A percentile compares a stretch with the other conserved stretches of the same genome.
Conservation (phyloP, 495 filamentous ascomycete species). For the Hyaloscypha hepaticicola region DNA sequence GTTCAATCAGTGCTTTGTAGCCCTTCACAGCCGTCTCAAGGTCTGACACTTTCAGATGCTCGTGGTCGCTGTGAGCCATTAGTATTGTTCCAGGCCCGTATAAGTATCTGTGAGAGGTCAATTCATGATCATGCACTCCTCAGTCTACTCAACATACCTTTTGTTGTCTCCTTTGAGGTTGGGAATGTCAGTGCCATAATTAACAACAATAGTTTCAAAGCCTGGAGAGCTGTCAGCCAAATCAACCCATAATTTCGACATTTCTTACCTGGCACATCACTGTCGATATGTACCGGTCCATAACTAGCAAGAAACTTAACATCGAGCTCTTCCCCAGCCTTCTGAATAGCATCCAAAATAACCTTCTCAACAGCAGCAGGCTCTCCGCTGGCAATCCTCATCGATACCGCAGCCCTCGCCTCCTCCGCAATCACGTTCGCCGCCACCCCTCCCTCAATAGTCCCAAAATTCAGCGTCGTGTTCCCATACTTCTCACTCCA, state of each 20-base stretch:
- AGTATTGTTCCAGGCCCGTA: constrained; percentile 80
- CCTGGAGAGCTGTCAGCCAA: constrained; percentile 38
- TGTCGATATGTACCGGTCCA: constrained; percentile 71
- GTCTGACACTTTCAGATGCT: constrained; percentile 69
- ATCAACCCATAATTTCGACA: too few species aligned
- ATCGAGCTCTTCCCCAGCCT: constrained; percentile 57
- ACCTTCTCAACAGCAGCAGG: constrained; percentile 53
- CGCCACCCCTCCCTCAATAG: constrained; percentile 78
- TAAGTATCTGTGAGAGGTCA: too few species aligned
- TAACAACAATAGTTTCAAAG: constrained; percentile 76
- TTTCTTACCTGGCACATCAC: constrained; percentile 66
- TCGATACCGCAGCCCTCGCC: constrained; percentile 63
- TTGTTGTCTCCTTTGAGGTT: constrained; percentile 66
- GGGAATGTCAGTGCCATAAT: constrained; percentile 86
- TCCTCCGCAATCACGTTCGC: constrained; percentile 79
- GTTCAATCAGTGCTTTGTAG: constrained; percentile 67
- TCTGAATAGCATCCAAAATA: constrained; percentile 58
- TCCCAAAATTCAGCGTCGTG: constrained; percentile 84
- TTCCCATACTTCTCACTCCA: constrained; percentile 73
- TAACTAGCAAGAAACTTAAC: constrained; percentile 62
- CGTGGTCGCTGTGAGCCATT: constrained; percentile 84
- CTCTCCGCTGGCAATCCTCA: constrained; percentile 73
- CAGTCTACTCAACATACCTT: too few species aligned
- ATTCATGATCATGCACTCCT: too few species aligned
- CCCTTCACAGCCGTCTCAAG: constrained; percentile 67